phyloP scores from a whole-genome alignment of 495 filamentous ascomycete species.

The Xylaria longipes region DNA sequence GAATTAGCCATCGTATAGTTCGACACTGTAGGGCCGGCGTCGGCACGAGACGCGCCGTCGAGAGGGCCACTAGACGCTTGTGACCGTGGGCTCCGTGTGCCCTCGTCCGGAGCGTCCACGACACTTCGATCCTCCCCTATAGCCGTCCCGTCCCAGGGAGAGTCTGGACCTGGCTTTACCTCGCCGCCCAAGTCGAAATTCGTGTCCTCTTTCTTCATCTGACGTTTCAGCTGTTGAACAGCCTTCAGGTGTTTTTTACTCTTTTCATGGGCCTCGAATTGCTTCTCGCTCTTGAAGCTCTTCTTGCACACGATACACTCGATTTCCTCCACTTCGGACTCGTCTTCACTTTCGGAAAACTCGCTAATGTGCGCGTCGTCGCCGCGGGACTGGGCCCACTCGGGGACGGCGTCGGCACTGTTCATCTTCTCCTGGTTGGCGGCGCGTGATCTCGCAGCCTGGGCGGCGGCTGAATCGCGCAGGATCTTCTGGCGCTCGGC shows the following conservation, averaged over 20 bases:
- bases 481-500: conserved; percentile 80
- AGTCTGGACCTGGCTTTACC: background rate
- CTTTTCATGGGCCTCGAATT: conserved; percentile 91
- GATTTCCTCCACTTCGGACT: conserved; percentile 67
- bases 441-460: conserved; percentile 82
- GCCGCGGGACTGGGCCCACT: conserved; percentile 73
- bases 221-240: conserved; percentile 74
- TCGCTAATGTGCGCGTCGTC: conserved; percentile 49
- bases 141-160: background rate
- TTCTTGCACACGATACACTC: conserved; percentile 95
- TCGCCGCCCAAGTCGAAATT: conserved; percentile 58
- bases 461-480: conserved; percentile 78
- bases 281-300: conserved; percentile 90
- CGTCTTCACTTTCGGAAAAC: conserved; percentile 57
- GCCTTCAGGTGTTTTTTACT: conserved; percentile 95
- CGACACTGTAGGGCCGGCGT: conserved; percentile 18
- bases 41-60: conserved; percentile 12
- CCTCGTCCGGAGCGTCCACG: conserved; percentile 8
- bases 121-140: background rate
- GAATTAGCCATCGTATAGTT: conserved; percentile 19
- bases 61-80: conserved; percentile 6
- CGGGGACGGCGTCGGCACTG: conserved; percentile 68
- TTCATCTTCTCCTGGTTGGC: conserved; percentile 76
- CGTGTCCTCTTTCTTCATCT: conserved; percentile 82
- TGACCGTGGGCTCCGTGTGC: background rate